Conservation (phyloP, 2,329 filamentous ascomycete genomes). For the Tolypocladium amazonense region DNA sequence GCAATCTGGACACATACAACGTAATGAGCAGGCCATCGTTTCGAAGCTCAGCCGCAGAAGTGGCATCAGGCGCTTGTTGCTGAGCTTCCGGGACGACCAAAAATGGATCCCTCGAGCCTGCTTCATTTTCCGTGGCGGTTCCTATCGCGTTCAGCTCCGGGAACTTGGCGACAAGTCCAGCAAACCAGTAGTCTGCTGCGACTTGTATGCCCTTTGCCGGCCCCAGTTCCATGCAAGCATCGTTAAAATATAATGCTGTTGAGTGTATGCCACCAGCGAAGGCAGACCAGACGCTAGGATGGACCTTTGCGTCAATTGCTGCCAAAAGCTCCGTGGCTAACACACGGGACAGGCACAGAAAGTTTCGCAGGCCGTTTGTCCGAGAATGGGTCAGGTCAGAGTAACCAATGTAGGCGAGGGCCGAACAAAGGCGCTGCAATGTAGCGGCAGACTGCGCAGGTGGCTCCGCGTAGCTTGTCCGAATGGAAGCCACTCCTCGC, state of each 20-base stretch:
- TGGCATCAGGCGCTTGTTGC: background rate
- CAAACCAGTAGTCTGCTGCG: conserved; percentile 11
- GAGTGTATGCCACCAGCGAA: conserved; percentile 26
- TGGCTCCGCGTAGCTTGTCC: conserved; percentile 10
- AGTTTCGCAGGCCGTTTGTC: conserved; percentile 24
- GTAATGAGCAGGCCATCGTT: conserved; percentile 28
- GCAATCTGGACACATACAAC: conserved; percentile 23
- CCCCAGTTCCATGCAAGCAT: conserved; percentile 22
- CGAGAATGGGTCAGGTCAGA: conserved; percentile 23
- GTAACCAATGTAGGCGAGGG: conserved; percentile 39
- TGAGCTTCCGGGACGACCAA: conserved; percentile 1
- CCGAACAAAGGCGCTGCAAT: conserved; percentile 27
- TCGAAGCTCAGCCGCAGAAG: conserved; percentile 14
- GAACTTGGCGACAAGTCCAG: conserved; percentile 16
- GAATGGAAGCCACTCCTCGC: conserved; percentile 15
- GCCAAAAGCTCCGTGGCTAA: conserved; percentile 24
- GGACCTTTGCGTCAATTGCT: conserved; percentile 20
- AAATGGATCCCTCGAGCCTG: background rate
- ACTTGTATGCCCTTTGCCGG: conserved; percentile 1
- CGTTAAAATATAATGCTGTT: conserved; percentile 24
- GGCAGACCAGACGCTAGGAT: conserved; percentile 24
- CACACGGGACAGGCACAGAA: conserved; percentile 25
- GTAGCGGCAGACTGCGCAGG: conserved; percentile 12
- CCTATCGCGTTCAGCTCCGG: conserved; percentile 14
- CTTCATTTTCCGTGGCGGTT: no score